Base-by-base conservation (phyloP, 768 basidiomycete genomes). In the Sarcomyxa edulis region DNA sequence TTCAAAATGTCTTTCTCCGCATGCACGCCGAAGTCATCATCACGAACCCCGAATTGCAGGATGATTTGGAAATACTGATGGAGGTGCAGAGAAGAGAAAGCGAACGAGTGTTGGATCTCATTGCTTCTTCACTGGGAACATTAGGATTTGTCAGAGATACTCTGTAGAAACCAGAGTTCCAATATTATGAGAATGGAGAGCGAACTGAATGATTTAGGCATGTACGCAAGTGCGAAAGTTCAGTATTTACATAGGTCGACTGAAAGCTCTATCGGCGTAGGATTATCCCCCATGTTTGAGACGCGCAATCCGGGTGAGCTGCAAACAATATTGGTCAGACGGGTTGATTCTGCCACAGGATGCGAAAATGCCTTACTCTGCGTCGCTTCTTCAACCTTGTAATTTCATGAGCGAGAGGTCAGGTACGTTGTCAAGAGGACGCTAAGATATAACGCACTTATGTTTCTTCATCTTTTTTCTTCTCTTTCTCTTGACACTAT, bases 391-490 rank as follows among this genome's bases (percentile, higher is more conserved):
- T 88, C 53, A 89, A 74, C 69, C 89, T 91, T 45, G n/a, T 5
- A 47, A 34, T n/a, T n/a, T n/a, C n/a, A 43, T 35, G 34, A n/a
- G 45, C 42, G 23, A 43, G 34, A 7, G 16, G 16, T 34, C 28
- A 42, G 32, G 39, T 29, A 25, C 32, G 30, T 14, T 23, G 19
- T 30, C 37, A 40, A 41, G 40, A 14, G 11, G 26, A 35, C n/a
- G 24, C 42, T 37, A 30, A 29, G 38, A 18, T 19, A 33, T 19
- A 3, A 71, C 86, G 61, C 54, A 91, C 90, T 94, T 94, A 61
- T 95, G 92, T 66, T 93, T 95, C 75, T 84, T 90, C 82, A 95
- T 95, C 80, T 94, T 95, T 79, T 81, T 85, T 70, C 78, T 70
- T 50, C 78, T 73, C 71, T 92, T 92, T 59, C 88, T 76, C 69